Conservation (phyloP, 257 asterid species). For the Knoxia roxburghii region DNA sequence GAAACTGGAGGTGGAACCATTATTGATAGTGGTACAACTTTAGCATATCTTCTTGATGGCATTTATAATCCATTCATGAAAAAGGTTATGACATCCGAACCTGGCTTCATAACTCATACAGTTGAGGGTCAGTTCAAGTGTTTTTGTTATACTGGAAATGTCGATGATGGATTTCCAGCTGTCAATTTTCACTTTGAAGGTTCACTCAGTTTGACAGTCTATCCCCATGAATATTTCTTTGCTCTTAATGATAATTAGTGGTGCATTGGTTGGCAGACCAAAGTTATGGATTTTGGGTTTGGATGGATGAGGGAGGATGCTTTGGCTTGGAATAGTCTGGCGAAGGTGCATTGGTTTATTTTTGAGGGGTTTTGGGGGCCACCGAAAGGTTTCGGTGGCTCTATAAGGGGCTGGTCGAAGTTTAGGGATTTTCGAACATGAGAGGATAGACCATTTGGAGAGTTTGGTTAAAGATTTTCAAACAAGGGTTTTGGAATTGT, state of each 20-base stretch:
- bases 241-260: constrained; percentile 49
- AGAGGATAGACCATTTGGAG: too few species aligned
- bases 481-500: too few species aligned
- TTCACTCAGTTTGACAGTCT: constrained; percentile 57
- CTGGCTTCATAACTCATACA: constrained; percentile 47
- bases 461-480: too few species aligned
- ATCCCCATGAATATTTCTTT: constrained; percentile 77
- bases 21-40: constrained; percentile 90
- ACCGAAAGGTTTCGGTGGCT: too few species aligned
- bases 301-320: too few species aligned
- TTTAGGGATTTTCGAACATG: too few species aligned
- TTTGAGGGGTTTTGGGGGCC: too few species aligned
- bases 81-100: constrained; percentile 55
- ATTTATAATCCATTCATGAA: constrained; percentile 49
- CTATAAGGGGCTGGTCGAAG: too few species aligned
- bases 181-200: constrained; percentile 66
- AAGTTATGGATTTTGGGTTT: too few species aligned
- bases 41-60: constrained; percentile 80
- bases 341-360: too few species aligned
- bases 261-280: constrained; percentile 79
- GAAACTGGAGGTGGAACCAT: constrained; percentile 71
- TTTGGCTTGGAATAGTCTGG: too few species aligned
- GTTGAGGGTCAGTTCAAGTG: constrained; percentile 71
- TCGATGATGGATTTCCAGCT: constrained; percentile 87
- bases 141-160: constrained; percentile 44